Evolutionary conservation across 225 moss, liverwort and hornwort species (phyloP).

Genomic region (Anthoceros angustus): DNA sequence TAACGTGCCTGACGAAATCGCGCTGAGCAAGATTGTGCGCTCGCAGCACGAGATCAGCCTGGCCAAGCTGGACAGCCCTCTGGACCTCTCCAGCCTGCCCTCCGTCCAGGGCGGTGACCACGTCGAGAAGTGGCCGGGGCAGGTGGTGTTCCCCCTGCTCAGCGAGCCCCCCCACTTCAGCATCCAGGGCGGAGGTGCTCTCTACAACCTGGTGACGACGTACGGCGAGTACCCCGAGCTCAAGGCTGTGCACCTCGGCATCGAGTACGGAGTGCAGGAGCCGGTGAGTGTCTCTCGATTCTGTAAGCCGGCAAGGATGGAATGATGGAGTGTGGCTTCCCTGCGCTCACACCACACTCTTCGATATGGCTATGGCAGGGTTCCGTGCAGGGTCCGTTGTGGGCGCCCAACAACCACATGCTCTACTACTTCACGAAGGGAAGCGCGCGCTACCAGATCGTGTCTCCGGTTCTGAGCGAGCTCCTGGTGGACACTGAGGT

Average conservation of each 20-base stretch:
- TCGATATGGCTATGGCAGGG: too few relatives aligned
- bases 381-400: not conserved
- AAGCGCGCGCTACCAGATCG: not conserved
- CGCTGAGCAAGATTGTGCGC: not conserved
- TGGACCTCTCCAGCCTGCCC: not conserved
- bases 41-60: not conserved
- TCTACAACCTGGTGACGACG: conserved; percentile 1
- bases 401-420: conserved; percentile 1
- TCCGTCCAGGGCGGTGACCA: not conserved
- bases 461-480: not conserved
- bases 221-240: conserved; percentile 3
- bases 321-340: too few relatives aligned
- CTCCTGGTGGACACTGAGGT: not conserved
- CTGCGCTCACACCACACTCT: too few relatives aligned
- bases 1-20: not conserved
- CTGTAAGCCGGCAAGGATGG: too few relatives aligned
- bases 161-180: not conserved
- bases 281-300: not conserved
- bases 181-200: not conserved
- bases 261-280: not conserved
- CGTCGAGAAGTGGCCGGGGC: not conserved
- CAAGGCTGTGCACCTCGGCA: not conserved
- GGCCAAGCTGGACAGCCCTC: not conserved
- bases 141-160: conserved; percentile 1
- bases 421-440: conserved; percentile 4